Percentiles rank a stretch among this genome's conserved stretches.
These are phyloP conservation scores for Samsoniella hepiali DNA, from an alignment of 2,329 filamentous ascomycete genomes.

Conservation along the genomic window DNA sequence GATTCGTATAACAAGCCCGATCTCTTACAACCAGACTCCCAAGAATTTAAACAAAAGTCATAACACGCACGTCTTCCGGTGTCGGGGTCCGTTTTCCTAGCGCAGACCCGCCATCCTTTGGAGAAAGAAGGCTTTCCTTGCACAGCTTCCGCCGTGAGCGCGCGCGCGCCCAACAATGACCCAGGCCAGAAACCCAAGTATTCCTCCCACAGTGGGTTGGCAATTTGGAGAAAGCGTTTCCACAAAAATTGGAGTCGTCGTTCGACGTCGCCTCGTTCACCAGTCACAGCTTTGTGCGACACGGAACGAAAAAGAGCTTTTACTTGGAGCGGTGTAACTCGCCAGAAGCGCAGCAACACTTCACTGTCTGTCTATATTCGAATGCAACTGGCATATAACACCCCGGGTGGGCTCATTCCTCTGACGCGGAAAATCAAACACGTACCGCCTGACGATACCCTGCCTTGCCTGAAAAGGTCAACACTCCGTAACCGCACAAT, in stretches of 20 bases:
- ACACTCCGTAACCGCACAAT: slow-evolving; percentile 12
- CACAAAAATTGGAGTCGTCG: slow-evolving; percentile 12
- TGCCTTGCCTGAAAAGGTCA: neutral
- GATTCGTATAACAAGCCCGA: neutral
- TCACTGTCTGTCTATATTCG: neutral
- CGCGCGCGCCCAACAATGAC: slow-evolving; percentile 12
- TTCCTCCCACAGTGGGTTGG: neutral
- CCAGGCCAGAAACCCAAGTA: neutral
- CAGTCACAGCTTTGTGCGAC: neutral
- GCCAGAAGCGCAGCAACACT: neutral
- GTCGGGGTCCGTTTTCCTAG: slow-evolving; percentile 9
- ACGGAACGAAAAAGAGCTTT: neutral
- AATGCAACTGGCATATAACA: neutral
- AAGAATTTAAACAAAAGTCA: neutral
- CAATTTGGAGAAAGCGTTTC: slow-evolving; percentile 11
- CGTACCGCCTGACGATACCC: neutral
- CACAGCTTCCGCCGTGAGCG: neutral
- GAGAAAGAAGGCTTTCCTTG: neutral
- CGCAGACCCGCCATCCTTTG: slow-evolving; percentile 9
- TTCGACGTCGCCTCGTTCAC: neutral
- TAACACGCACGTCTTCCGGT: slow-evolving; percentile 9
- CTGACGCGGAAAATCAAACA: slow-evolving; percentile 15
- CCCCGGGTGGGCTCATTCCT: neutral
- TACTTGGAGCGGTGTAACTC: neutral
- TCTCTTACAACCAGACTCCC: neutral